Evolutionary conservation across 1,139 yeast genomes (phyloP).

Genomic region (Yamadazyma conglobata): DNA sequence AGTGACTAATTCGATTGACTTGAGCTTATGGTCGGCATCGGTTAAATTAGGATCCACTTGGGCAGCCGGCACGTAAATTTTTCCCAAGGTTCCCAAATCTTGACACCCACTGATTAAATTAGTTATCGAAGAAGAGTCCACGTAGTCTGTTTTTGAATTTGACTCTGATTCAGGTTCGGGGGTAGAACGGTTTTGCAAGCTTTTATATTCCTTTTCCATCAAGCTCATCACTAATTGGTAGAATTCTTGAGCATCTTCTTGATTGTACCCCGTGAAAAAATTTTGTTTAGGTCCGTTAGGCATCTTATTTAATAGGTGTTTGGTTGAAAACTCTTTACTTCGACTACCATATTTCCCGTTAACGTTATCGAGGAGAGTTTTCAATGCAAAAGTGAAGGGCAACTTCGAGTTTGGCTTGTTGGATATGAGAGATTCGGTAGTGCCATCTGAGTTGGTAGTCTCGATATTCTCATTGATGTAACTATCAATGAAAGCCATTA

Average conservation of each 20-base stretch:
- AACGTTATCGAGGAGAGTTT: constrained; percentile 47
- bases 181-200: constrained; percentile 6
- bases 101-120: constrained; percentile 45
- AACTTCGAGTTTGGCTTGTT: constrained; percentile 33
- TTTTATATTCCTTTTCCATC: constrained; percentile 62
- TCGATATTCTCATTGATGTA: constrained; percentile 27
- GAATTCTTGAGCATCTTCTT: constrained; percentile 94
- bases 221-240: constrained; percentile 76
- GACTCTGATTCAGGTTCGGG: constrained; percentile 22
- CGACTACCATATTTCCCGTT: constrained; percentile 54
- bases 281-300: constrained; percentile 77
- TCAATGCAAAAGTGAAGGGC: constrained; percentile 52
- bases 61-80: constrained; percentile 64
- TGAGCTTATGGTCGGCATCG: constrained; percentile 37
- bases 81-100: constrained; percentile 53
- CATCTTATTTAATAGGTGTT: constrained; percentile 62
- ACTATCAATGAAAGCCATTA: constrained; percentile 54
- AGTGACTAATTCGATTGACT: constrained; percentile 61
- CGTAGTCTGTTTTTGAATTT: constrained; percentile 15
- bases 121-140: constrained; percentile 21
- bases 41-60: constrained; percentile 67
- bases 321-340: constrained; percentile 65
- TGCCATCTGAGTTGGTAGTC: constrained; percentile 9
- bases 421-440: constrained; percentile 16
- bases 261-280: constrained; percentile 78